Evolutionary conservation across 1,284 basidiomycete genomes (phyloP).

Genomic region (Sparassis latifolia): DNA sequence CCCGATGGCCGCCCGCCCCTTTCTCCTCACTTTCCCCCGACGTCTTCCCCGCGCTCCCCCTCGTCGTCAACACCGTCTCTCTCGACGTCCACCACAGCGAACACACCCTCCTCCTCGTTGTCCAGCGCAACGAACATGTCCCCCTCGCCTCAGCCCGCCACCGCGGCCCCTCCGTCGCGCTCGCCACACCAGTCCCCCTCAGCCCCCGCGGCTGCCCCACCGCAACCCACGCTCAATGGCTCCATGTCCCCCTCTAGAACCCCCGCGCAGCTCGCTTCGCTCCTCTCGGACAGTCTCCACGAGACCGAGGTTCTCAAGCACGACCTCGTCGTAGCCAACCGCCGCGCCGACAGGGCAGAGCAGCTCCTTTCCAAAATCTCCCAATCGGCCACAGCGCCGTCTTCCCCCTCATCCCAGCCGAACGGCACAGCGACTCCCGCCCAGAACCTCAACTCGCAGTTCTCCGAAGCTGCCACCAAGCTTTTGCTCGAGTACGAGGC

Average conservation of each 20-base stretch:
- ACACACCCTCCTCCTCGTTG: slow-evolving; percentile 1
- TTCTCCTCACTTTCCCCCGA: slow-evolving; percentile 11
- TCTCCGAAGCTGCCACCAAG: slow-evolving; percentile 28
- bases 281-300: slow-evolving; percentile 45
- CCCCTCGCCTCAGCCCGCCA: slow-evolving; percentile 12
- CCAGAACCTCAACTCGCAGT: slow-evolving; percentile 1
- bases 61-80: neutral
- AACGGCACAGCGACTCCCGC: neutral
- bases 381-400: slow-evolving; percentile 10
- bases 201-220: slow-evolving; percentile 7
- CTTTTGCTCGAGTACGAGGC: slow-evolving; percentile 41
- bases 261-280: slow-evolving; percentile 46
- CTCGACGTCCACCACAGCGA: neutral
- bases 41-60: slow-evolving; percentile 3
- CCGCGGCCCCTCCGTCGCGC: slow-evolving; percentile 19
- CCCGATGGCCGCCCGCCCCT: slow-evolving; percentile 17
- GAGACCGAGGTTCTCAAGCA: slow-evolving; percentile 44
- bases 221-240: slow-evolving; percentile 10
- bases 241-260: slow-evolving; percentile 16
- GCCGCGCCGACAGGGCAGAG: slow-evolving; percentile 50
- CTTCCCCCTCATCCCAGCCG: slow-evolving; percentile 2
- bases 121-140: slow-evolving; percentile 3
- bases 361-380: slow-evolving; percentile 33
- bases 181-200: slow-evolving; percentile 21
- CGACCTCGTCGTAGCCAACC: slow-evolving; percentile 36